Evolutionary conservation across 2,329 filamentous ascomycete species (phyloP), one percentile per base, ranked within the genome.

Genomic region (Diaporthe citri): DNA sequence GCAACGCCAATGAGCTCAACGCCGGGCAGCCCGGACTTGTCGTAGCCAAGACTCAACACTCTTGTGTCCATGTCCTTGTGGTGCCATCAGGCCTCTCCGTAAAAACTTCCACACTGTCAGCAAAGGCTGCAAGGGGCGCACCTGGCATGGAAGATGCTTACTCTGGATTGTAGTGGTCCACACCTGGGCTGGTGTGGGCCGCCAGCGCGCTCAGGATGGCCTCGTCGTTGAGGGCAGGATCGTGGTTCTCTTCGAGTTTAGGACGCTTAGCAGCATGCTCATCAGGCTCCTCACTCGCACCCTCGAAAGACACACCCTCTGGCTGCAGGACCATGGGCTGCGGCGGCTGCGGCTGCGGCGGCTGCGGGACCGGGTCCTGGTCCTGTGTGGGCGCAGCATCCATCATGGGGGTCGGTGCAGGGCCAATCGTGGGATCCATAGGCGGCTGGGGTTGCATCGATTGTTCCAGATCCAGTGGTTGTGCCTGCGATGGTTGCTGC

Each of bases 131-230:
- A 4, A 17, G 7, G 22, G 41, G 13, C 22, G 28, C 9, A 25
- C 43, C 1, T 25, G 48, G 34, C 13, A 28, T 15, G 41, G 67
- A 10, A 4, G 36, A 36, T 7, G 78, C 87, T 82, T 81, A 88
- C 87, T 87, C 85, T 41, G 84, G 77, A 46, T 80, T 78, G 77
- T 86, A 88, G 10, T 82, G 80, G 39, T 87, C 85, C 5, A 83
- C 79, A 3, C 81, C 80, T 2, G 82, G 77, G 41, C 82, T 82
- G 78, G 84, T 86, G 74, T 88, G 86, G 4, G 83, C 85, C 25
- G 87, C 85, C 56, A 89, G 79, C 10, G 86, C 87, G 57, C 77
- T 81, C 76, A 89, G 76, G 17, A 89, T 85, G 7, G 86, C 86
- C 73, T 88, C 87, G 74, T 89, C 87, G 39, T 88, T 86, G 20